Evolutionary conservation across 2,329 filamentous ascomycete genomes (phyloP).

Genomic region (Claviceps citrina): DNA sequence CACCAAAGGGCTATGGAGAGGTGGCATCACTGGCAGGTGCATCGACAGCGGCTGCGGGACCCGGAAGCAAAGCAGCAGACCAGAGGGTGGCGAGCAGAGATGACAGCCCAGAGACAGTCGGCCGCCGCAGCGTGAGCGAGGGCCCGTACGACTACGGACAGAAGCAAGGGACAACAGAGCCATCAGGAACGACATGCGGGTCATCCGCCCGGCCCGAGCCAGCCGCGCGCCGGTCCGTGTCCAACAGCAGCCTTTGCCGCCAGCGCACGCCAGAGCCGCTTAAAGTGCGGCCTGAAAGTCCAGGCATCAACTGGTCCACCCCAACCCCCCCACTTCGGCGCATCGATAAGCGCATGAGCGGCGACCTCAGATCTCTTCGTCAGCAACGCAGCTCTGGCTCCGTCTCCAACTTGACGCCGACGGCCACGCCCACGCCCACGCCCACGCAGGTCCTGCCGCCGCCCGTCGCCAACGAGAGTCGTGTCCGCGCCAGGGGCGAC

Average conservation of each 20-base stretch:
- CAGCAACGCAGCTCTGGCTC: slow-evolving; percentile 17
- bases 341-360: slow-evolving; percentile 51
- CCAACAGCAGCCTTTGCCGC: slow-evolving; percentile 35
- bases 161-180: background rate
- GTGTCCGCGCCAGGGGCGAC: slow-evolving; percentile 43
- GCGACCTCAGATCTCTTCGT: slow-evolving; percentile 44
- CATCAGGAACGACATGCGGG: background rate
- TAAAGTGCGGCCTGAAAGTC: slow-evolving; percentile 46
- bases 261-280: slow-evolving; percentile 38
- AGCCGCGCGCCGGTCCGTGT: slow-evolving; percentile 28
- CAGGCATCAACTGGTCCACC: slow-evolving; percentile 16
- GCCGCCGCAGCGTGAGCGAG: slow-evolving; percentile 5
- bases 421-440: background rate
- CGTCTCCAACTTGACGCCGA: background rate
- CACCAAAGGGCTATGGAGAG: slow-evolving; percentile 16
- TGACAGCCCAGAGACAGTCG: slow-evolving; percentile 5
- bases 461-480: slow-evolving; percentile 75
- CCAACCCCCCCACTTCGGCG: slow-evolving; percentile 57
- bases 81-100: background rate
- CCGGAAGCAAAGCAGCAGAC: background rate
- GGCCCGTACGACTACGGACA: slow-evolving; percentile 2
- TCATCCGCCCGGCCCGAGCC: slow-evolving; percentile 7
- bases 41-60: background rate
- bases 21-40: slow-evolving; percentile 7
- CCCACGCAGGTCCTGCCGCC: slow-evolving; percentile 22